Evolutionary conservation across 176 grass and related monocot genomes (phyloP), one percentile per base, ranked within the genome.

Genomic region (Aegilops umbellulata): DNA sequence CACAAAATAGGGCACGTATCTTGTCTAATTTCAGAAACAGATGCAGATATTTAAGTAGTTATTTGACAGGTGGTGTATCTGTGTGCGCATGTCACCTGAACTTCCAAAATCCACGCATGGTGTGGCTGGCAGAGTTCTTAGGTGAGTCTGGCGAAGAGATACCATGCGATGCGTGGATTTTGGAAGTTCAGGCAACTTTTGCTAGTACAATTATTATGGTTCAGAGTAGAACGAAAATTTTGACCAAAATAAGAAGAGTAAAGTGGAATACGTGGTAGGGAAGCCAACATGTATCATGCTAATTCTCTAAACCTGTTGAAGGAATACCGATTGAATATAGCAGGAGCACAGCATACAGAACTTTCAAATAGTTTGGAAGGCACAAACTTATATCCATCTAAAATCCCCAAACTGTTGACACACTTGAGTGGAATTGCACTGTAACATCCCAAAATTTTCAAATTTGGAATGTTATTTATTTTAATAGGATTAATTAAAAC

Each of bases 391-490:
- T 27, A 53, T 76, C 44, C 44, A 53, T 66, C 78, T 31, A 65
- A n/a, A 80, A 47, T 47, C 39, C 17, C 62, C 25, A 31, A 67
- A 47, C 39, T 65, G 10, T 47, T 31, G 29, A 10, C 22, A 22
- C 24, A 80, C 24, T 80, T 65, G 61, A 80, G 61, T 47, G 36
- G 39, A 61, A 80, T 47, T 65, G 61, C 17, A 38, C 61, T 53
- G 47, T 51, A 53, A 19, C 49, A 53, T 53, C 16, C 49, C 49
- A 53, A 53, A 53, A 53, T 7, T 53, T 53, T 6, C 49, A 19
- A 19, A 53, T 2, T 53, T 19, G 49, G 49, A 17, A 49, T 15
- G 14, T 49, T 49, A 49, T 5, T 49, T 49, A 49, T 49, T 49
- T 49, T 46, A 49, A 49, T 15, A 51, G 47, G 15, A 51, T 51